phyloP scores from a whole-genome alignment of 768 basidiomycete species.

The Podaxis mareebaensis region DNA sequence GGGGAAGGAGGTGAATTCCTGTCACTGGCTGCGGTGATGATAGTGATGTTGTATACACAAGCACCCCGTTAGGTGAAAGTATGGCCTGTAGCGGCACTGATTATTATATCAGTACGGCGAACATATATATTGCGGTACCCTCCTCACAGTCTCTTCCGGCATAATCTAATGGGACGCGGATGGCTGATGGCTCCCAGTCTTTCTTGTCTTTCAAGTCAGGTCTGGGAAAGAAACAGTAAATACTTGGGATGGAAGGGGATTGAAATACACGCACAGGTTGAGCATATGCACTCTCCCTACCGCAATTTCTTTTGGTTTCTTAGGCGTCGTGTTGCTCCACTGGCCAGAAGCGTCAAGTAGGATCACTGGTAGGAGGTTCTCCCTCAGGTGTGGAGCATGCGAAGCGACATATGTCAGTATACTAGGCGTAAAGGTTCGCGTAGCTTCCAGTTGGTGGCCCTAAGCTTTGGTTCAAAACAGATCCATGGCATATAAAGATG shows the following conservation, averaged over 20 bases:
- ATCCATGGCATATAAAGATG: background rate
- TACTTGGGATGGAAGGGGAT: background rate
- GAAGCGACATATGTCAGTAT: slow-evolving; percentile 46
- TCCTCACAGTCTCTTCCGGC: slow-evolving; percentile 53
- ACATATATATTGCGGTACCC: background rate
- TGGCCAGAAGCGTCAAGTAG: slow-evolving; percentile 50
- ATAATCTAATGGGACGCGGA: slow-evolving; percentile 43
- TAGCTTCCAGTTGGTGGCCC: slow-evolving; percentile 32
- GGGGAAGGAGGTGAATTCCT: slow-evolving; percentile 47
- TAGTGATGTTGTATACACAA: slow-evolving; percentile 56
- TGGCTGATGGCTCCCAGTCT: slow-evolving; percentile 47
- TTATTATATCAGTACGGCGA: slow-evolving; percentile 10
- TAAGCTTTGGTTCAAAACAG: slow-evolving; percentile 19
- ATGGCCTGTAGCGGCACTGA: slow-evolving; percentile 59
- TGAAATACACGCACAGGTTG: slow-evolving; percentile 45
- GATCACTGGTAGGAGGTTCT: slow-evolving; percentile 25
- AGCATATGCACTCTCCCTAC: slow-evolving; percentile 54
- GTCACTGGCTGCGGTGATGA: slow-evolving; percentile 39
- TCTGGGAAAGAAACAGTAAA: slow-evolving; percentile 31
- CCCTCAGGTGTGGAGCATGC: slow-evolving; percentile 27
- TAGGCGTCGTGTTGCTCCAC: slow-evolving; percentile 26
- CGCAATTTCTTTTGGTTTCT: slow-evolving; percentile 33
- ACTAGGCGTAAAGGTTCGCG: slow-evolving; percentile 43
- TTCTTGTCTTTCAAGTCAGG: slow-evolving; percentile 52
- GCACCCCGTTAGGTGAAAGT: slow-evolving; percentile 58